Conservation (phyloP, 169 alveolate genomes). For the Plasmodium knowlesi region DNA sequence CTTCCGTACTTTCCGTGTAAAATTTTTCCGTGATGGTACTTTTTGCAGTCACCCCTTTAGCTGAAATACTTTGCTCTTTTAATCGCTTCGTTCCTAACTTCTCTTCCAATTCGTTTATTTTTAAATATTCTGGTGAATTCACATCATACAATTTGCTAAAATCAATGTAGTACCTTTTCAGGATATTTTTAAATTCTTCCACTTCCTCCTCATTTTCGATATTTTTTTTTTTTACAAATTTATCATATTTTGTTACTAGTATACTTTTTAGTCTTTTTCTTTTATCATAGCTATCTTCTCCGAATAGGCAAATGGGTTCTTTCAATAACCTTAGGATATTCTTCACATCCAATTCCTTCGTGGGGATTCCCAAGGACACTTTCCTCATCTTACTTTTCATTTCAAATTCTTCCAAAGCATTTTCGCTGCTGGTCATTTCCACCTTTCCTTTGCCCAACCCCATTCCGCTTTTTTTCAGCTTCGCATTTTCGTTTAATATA, state of each 20-base stretch:
- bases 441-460: conserved; percentile 25
- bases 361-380: conserved; percentile 82
- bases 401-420: conserved; percentile 82
- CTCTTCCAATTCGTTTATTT: conserved; percentile 71
- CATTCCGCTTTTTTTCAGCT: conserved; percentile 67
- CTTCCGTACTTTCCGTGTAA: conserved; percentile 81
- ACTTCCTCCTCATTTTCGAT: conserved; percentile 79
- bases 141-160: conserved; percentile 79
- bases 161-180: conserved; percentile 82
- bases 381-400: conserved; percentile 80
- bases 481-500: conserved; percentile 24
- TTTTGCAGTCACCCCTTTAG: neutral
- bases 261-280: conserved; percentile 82
- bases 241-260: conserved; percentile 80
- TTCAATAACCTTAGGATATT: conserved; percentile 80
- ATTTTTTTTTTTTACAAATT: conserved; percentile 73
- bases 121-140: conserved; percentile 70
- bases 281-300: conserved; percentile 85
- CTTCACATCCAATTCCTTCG: conserved; percentile 80
- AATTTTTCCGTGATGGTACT: conserved; percentile 71
- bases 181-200: conserved; percentile 81
- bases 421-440: conserved; percentile 51
- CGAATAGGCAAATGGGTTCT: conserved; percentile 86
- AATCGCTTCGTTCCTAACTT: conserved; percentile 71
- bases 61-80: conserved; percentile 2